Evolutionary conservation across 2,329 filamentous ascomycete species (phyloP), one percentile per base, ranked within the genome.

Genomic region (Penicillium olsonii): DNA sequence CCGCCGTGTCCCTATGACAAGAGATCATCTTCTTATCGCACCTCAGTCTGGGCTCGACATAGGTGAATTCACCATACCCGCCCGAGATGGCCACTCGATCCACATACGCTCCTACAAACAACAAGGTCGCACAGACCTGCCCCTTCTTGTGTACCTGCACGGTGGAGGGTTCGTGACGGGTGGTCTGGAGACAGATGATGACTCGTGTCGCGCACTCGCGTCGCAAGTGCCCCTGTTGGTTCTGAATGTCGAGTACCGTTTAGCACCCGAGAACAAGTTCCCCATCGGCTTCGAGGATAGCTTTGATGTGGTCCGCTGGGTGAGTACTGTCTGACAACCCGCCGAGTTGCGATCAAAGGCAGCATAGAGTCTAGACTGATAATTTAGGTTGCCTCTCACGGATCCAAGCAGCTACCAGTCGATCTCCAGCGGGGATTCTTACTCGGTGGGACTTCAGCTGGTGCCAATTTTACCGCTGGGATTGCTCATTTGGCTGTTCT

Each of bases 251-350:
- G 76, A 78, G 15, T 81, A 82, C 54, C 68, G 79, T 1, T 70
- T 79, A 26, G 78, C 77, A 7, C 79, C 79, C 0, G 78, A 80
- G 49, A 66, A 80, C 54, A 65, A 68, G 19, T 82, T 81, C 48
- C 79, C 79, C 0, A 66, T 63, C 1, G 73, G 73, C 3, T 64
- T 80, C 2, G 65, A 80, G 45, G 79, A 83, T 56, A 70, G 69
- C 45, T 76, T 72, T 52, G 77, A 80, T 53, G 70, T 70, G 1
- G 63, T 75, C 0, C 62, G 68, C 52, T 78, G 76, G 75, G 70
- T 71, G 8, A 35, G 51, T 27, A 37, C 19, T 12, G 15, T 12
- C 45, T 20, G 17, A 19, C 17, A 37, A 9, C 40, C 22, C n/a
- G 10, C 11, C 9, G 22, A 27, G 7, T 19, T 27, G 11, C 6